These are phyloP conservation scores for Pythium aristosporum DNA, from an alignment of 352 stramenopile species.

Conservation along the genomic window DNA sequence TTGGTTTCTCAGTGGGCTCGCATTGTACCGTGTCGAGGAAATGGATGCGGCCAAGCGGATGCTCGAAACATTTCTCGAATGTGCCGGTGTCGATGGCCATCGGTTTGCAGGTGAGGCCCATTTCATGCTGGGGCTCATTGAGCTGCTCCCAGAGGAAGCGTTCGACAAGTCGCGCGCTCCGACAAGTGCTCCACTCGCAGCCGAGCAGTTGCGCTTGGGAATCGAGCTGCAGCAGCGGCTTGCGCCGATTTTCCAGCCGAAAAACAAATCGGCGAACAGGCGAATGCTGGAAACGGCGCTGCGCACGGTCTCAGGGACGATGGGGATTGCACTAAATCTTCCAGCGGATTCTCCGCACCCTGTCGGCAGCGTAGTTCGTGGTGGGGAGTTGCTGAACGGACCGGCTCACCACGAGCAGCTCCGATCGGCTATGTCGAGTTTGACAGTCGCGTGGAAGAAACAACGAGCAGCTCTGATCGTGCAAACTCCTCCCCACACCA, in stretches of 20 bases:
- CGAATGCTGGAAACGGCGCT: background rate
- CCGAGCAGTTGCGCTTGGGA: background rate
- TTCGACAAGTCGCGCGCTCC: background rate
- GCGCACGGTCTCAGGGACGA: too few relatives aligned
- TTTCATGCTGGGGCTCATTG: background rate
- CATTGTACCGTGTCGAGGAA: background rate
- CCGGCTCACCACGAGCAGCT: background rate
- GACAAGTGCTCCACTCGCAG: background rate
- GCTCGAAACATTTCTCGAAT: conserved; percentile 5
- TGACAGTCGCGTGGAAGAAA: conserved; percentile 2
- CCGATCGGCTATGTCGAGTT: background rate
- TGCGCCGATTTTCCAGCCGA: background rate
- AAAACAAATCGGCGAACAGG: background rate
- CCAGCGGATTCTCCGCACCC: too few relatives aligned
- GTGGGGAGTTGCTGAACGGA: conserved; percentile 1
- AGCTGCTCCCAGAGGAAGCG: background rate
- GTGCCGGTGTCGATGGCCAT: conserved; percentile 3
- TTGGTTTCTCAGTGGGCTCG: conserved; percentile 2
- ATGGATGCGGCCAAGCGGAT: background rate
- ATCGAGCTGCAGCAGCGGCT: background rate
- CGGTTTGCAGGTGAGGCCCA: conserved; percentile 5
- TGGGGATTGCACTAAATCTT: too few relatives aligned
- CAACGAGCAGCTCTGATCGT: background rate
- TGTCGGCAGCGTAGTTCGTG: background rate
- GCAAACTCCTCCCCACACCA: too few relatives aligned